Percentiles rank a stretch among this genome's conserved stretches.
phyloP scores from a whole-genome alignment of 2,329 filamentous ascomycete species.

The Colletotrichum orbiculare region DNA sequence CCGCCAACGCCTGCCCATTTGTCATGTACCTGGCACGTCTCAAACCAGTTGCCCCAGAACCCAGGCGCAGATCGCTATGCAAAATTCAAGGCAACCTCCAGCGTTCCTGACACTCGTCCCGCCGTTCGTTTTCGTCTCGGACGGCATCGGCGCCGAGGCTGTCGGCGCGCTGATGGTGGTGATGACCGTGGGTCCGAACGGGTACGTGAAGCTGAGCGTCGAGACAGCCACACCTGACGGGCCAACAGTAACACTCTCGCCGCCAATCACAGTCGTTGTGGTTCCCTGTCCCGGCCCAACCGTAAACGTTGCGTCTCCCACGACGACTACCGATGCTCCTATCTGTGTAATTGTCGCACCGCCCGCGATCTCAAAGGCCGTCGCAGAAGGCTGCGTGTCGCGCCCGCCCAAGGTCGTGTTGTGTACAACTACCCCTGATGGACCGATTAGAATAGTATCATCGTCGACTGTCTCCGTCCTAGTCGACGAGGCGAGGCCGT shows the following conservation, averaged over 20 bases:
- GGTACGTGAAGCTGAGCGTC: constrained; percentile 57
- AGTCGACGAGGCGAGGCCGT: constrained; percentile 49
- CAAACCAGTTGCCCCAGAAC: constrained; percentile 39
- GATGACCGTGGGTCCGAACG: constrained; percentile 57
- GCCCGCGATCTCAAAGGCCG: constrained; percentile 60
- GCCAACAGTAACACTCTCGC: constrained; percentile 63
- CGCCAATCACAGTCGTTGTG: constrained; percentile 59
- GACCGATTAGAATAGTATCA: constrained; percentile 62
- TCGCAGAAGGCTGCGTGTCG: constrained; percentile 48
- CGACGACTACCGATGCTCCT: constrained; percentile 59
- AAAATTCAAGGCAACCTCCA: constrained; percentile 42
- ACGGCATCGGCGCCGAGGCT: constrained; percentile 34
- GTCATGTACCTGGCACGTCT: constrained; percentile 27
- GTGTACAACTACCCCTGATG: constrained; percentile 54
- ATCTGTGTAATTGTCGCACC: constrained; percentile 64
- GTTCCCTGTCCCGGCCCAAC: constrained; percentile 55
- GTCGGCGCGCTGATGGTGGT: constrained; percentile 52
- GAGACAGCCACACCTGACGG: constrained; percentile 60
- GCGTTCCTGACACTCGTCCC: constrained; percentile 14
- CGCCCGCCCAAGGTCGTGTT: constrained; percentile 57
- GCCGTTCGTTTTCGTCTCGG: constrained; percentile 23
- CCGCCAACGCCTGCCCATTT: constrained; percentile 17
- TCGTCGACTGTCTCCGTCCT: constrained; percentile 57
- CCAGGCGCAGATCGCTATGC: constrained; percentile 55
- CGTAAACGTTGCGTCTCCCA: constrained; percentile 62